Conservation (phyloP, 2,329 filamentous ascomycete genomes). For the Penicillium occitanis region DNA sequence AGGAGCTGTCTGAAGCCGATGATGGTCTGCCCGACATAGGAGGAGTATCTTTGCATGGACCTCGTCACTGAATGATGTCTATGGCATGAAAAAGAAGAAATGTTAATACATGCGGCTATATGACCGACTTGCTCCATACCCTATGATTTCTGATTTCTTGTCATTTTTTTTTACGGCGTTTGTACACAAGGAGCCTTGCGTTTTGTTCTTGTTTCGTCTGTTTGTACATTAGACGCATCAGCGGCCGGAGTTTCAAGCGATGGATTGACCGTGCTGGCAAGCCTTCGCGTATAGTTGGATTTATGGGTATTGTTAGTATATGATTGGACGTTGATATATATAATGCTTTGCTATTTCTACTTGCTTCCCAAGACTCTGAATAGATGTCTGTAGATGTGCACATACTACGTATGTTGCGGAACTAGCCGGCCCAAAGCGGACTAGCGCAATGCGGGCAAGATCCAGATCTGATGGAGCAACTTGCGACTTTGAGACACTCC, state of each 20-base stretch:
- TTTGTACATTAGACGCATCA: conserved; percentile 18
- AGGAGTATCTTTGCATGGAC: conserved; percentile 21
- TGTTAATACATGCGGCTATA: conserved; percentile 1
- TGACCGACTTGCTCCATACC: conserved; percentile 8
- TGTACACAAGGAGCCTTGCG: conserved; percentile 1
- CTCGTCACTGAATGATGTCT: neutral
- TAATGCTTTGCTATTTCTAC: neutral
- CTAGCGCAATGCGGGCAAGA: conserved; percentile 3
- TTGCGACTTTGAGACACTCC: neutral
- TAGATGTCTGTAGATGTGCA: neutral
- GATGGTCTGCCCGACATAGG: conserved; percentile 40
- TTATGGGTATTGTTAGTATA: conserved; percentile 2
- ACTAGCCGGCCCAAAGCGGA: neutral
- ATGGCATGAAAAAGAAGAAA: neutral
- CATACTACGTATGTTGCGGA: too few species aligned
- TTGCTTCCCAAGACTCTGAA: neutral
- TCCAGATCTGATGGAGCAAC: neutral
- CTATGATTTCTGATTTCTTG: neutral
- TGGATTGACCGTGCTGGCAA: conserved; percentile 13
- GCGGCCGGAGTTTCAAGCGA: conserved; percentile 16
- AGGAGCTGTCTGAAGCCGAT: conserved; percentile 28
- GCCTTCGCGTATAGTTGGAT: conserved; percentile 8
- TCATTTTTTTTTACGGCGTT: conserved; percentile 9
- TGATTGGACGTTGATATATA: neutral
- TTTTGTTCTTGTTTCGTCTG: neutral